These are phyloP conservation scores for Fusarium sp. DNA, from an alignment of 2,329 filamentous ascomycete species.

Conservation along the genomic window DNA sequence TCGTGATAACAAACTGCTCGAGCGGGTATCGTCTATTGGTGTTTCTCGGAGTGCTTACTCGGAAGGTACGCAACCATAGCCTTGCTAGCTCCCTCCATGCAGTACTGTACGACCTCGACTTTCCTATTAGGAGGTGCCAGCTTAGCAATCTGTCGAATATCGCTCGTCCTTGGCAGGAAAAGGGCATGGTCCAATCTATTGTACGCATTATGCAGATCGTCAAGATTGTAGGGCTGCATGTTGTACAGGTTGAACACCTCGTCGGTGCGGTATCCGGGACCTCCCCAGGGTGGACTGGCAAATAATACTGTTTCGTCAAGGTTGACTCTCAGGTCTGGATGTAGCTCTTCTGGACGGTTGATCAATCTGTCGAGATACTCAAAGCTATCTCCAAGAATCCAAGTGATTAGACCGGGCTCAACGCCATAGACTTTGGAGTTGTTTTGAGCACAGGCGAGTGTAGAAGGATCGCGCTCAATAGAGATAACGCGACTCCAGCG, in stretches of 20 bases:
- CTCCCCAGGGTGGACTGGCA: constrained; percentile 70
- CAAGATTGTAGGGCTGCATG: constrained; percentile 89
- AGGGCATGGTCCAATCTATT: constrained; percentile 71
- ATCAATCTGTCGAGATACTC: constrained; percentile 67
- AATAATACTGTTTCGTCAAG: constrained; percentile 60
- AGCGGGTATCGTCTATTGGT: constrained; percentile 12
- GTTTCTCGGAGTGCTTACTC: constrained; percentile 30
- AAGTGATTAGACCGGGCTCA: constrained; percentile 76
- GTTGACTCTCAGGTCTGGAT: constrained; percentile 56
- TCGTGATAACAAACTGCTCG: not conserved
- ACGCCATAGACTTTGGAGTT: constrained; percentile 91
- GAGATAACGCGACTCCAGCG: constrained; percentile 87
- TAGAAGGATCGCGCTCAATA: constrained; percentile 84
- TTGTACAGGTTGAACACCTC: constrained; percentile 83
- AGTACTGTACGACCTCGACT: constrained; percentile 87
- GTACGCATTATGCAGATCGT: constrained; percentile 71
- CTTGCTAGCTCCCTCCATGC: constrained; percentile 90
- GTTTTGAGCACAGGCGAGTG: constrained; percentile 89
- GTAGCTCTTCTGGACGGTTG: constrained; percentile 51
- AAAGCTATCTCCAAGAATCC: constrained; percentile 90
- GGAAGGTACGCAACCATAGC: constrained; percentile 74
- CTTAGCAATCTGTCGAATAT: constrained; percentile 80
- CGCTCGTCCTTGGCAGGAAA: constrained; percentile 86
- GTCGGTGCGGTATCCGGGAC: constrained; percentile 65
- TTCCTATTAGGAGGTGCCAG: constrained; percentile 63